Evolutionary conservation across 768 basidiomycete species (phyloP).

Genomic region (Strobilomyces dryophilus): DNA sequence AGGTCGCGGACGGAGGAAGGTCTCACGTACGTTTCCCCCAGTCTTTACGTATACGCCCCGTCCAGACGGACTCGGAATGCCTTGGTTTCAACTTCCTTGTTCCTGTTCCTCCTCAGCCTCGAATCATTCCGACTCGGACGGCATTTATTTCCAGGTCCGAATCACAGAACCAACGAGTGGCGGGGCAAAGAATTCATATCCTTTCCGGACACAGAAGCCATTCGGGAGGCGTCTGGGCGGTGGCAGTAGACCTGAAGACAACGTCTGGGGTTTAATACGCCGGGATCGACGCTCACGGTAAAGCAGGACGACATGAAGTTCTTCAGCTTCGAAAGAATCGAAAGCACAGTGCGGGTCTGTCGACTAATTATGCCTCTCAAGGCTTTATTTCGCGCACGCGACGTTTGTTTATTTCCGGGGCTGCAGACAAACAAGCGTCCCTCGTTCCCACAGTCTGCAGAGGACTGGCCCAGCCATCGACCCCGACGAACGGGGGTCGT

Average conservation of each 20-base stretch:
- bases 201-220: background rate
- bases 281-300: conserved; percentile 13
- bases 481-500: background rate
- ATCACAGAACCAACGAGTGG: background rate
- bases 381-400: conserved; percentile 10
- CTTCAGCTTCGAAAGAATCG: conserved; percentile 9
- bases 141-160: background rate
- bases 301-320: conserved; percentile 3
- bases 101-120: background rate
- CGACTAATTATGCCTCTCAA: background rate
- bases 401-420: conserved; percentile 15
- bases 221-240: background rate
- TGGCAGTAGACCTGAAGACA: background rate
- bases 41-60: conserved; percentile 9
- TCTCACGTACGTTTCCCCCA: conserved; percentile 13
- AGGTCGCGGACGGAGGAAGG: background rate
- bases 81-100: conserved; percentile 8
- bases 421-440: conserved; percentile 10
- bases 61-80: background rate
- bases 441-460: background rate
- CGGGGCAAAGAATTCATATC: conserved; percentile 1
- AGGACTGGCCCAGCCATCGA: background rate
- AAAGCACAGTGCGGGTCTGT: background rate
- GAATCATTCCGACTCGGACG: background rate
- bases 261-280: conserved; percentile 6